phyloP scores from a whole-genome alignment of 306 rosid species.

The Hippophae rhamnoides region DNA sequence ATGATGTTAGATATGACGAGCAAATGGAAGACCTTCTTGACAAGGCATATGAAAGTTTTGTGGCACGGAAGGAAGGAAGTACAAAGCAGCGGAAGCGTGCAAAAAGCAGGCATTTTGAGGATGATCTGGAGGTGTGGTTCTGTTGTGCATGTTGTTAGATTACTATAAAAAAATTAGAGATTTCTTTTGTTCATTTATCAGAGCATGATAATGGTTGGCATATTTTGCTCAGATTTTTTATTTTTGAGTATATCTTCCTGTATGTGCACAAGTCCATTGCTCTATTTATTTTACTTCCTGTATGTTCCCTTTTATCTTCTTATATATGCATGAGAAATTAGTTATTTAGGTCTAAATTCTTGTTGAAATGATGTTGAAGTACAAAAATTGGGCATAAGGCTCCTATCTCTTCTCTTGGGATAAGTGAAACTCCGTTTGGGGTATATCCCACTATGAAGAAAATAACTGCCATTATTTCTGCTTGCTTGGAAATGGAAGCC shows the following conservation, averaged over 20 bases:
- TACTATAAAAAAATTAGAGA: neutral
- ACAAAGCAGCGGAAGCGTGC: conserved; percentile 75
- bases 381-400: too few relatives aligned
- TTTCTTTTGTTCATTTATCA: neutral
- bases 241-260: too few relatives aligned
- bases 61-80: conserved; percentile 66
- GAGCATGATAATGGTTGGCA: neutral
- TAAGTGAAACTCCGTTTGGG: neutral
- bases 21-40: conserved; percentile 70
- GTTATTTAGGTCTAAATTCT: too few relatives aligned
- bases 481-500: too few relatives aligned
- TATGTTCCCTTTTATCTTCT: too few relatives aligned
- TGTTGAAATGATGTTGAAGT: too few relatives aligned
- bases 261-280: too few relatives aligned
- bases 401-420: too few relatives aligned
- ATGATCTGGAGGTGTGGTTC: conserved; percentile 52
- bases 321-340: too few relatives aligned
- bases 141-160: neutral
- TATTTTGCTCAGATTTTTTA: neutral
- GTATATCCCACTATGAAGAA: neutral
- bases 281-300: too few relatives aligned
- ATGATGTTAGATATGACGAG: conserved; percentile 56
- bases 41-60: conserved; percentile 66
- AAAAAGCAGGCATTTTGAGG: conserved; percentile 42
- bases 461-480: too few relatives aligned